A percentile compares a stretch with the other conserved stretches of the same genome.
Evolutionary conservation across 257 asterid species (phyloP).

Genomic region (Gentiana dahurica): DNA sequence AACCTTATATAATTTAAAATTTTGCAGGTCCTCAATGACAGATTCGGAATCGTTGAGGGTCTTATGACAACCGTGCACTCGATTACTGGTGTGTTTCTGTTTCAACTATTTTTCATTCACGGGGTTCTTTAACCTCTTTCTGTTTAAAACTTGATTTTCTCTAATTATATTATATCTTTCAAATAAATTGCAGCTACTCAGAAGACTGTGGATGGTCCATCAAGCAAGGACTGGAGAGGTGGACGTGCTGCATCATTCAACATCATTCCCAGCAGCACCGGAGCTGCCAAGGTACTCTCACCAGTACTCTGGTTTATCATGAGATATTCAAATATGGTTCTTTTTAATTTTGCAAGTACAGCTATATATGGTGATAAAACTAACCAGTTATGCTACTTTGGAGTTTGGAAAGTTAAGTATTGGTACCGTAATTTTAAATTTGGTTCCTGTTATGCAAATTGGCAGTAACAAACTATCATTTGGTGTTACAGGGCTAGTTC

Average conservation of each 20-base stretch:
- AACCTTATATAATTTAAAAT: not conserved
- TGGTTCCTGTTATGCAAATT: no score
- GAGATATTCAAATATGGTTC: not conserved
- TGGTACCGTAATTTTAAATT: no score
- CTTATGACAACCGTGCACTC: conserved; percentile 91
- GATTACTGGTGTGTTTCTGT: conserved; percentile 42
- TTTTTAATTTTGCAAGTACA: no score
- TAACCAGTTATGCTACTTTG: no score
- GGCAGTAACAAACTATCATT: no score
- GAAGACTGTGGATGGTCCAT: conserved; percentile 84
- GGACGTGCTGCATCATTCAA: conserved; percentile 88
- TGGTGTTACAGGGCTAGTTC: no score
- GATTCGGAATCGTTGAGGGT: conserved; percentile 73
- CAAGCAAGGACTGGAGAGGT: conserved; percentile 86
- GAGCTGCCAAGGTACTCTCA: conserved; percentile 62
- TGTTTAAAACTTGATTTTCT: not conserved
- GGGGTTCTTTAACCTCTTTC: not conserved
- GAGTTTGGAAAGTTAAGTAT: no score
- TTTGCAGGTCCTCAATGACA: conserved; percentile 60
- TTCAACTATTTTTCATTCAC: not conserved
- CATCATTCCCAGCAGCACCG: conserved; percentile 82
- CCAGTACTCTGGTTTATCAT: not conserved
- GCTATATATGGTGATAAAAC: no score
- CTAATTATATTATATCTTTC: not conserved
- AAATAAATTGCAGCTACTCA: conserved; percentile 42